Percentiles rank a stretch among this genome's conserved stretches.
Evolutionary conservation across 2,329 filamentous ascomycete species (phyloP).

Genomic region (Cryphonectria carpinicola): DNA sequence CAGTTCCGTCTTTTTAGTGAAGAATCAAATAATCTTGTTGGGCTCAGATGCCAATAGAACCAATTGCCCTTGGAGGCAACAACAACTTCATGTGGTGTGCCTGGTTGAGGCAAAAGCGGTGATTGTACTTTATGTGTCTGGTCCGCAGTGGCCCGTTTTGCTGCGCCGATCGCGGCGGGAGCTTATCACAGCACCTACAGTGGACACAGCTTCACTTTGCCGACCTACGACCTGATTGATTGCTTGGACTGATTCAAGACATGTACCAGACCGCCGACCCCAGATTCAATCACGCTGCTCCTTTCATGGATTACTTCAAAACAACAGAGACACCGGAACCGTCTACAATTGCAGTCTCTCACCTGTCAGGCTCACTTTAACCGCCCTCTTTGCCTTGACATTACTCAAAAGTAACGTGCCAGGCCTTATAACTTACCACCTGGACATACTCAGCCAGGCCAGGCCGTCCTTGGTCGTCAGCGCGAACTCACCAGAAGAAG

Average conservation of each 20-base stretch:
- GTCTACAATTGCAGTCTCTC: neutral
- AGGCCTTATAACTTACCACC: neutral
- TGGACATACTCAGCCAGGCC: neutral
- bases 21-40: neutral
- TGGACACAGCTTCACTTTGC: constrained; percentile 1
- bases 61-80: no score
- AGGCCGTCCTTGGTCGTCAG: neutral
- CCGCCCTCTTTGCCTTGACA: neutral
- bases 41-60: neutral
- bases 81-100: no score
- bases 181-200: neutral
- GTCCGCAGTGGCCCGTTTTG: neutral
- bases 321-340: neutral
- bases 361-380: neutral
- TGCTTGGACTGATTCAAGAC: neutral
- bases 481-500: neutral
- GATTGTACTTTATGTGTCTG: neutral
- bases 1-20: neutral
- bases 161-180: constrained; percentile 5
- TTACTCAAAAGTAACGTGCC: neutral
- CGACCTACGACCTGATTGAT: neutral
- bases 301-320: neutral
- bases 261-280: neutral
- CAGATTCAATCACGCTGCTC: neutral
- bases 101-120: no score